phyloP scores from a whole-genome alignment of 148 eudicot genomes.

The Fagopyrum esculentum region DNA sequence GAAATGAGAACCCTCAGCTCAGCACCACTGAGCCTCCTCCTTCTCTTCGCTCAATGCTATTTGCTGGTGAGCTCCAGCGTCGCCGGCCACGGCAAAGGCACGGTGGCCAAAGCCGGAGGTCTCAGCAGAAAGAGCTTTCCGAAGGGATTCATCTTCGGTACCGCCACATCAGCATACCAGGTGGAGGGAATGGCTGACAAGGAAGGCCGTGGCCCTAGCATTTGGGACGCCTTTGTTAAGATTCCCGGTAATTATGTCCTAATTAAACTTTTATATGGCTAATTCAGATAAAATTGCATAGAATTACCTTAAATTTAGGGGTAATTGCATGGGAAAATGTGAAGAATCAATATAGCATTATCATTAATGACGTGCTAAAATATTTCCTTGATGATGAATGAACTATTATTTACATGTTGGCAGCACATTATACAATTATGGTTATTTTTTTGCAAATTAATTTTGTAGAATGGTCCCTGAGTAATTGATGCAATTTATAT shows the following conservation, averaged over 20 bases:
- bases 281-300: too few relatives aligned
- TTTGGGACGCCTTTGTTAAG: constrained; percentile 73
- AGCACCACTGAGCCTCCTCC: background rate
- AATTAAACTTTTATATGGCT: background rate
- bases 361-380: too few relatives aligned
- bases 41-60: background rate
- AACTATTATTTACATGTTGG: too few relatives aligned
- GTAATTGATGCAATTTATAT: too few relatives aligned
- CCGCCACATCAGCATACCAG: constrained; percentile 86
- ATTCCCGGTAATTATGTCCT: constrained; percentile 32
- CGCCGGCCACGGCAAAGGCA: background rate
- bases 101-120: background rate
- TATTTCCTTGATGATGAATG: too few relatives aligned
- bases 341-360: too few relatives aligned
- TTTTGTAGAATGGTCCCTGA: too few relatives aligned
- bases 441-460: too few relatives aligned
- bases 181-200: constrained; percentile 76
- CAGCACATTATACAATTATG: too few relatives aligned
- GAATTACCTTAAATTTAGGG: too few relatives aligned
- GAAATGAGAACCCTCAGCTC: background rate
- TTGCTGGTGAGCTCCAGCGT: background rate
- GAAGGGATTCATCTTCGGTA: constrained; percentile 53
- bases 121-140: constrained; percentile 56
- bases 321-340: too few relatives aligned
- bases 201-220: constrained; percentile 82